A percentile compares a stretch with the other conserved stretches of the same genome.
phyloP scores from a whole-genome alignment of 805 yeast genomes.

The Brettanomyces naardenensis region DNA sequence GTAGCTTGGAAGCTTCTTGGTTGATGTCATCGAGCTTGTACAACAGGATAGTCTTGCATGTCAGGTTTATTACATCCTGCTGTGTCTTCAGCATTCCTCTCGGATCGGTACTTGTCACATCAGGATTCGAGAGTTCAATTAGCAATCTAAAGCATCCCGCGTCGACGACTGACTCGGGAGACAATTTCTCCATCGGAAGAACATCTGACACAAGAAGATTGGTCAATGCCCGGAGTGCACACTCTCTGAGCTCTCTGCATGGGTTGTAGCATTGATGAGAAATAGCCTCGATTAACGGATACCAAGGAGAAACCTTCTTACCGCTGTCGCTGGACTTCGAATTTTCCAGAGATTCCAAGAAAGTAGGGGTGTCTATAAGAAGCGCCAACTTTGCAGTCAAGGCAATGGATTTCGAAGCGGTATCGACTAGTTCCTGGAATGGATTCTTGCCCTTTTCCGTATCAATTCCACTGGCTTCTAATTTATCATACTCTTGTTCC shows the following conservation, averaged over 20 bases:
- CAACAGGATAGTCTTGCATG: conserved; percentile 46
- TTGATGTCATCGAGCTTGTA: conserved; percentile 21
- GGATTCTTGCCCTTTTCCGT: conserved; percentile 36
- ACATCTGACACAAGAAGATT: conserved; percentile 33
- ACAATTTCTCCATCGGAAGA: conserved; percentile 27
- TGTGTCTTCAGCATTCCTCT: conserved; percentile 60
- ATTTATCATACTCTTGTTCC: conserved; percentile 54
- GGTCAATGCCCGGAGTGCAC: conserved; percentile 58
- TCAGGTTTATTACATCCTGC: conserved; percentile 54
- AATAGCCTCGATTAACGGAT: conserved; percentile 70
- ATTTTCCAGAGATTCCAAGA: conserved; percentile 23
- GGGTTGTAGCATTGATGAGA: conserved; percentile 90
- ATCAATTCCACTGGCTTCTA: conserved; percentile 35
- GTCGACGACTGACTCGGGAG: conserved; percentile 55
- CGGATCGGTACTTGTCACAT: conserved; percentile 51
- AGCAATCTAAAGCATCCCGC: conserved; percentile 70
- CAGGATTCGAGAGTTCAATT: conserved; percentile 58
- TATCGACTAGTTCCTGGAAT: conserved; percentile 44
- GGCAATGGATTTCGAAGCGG: conserved; percentile 54
- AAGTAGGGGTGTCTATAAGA: conserved; percentile 25
- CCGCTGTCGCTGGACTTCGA: conserved; percentile 12
- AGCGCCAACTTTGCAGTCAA: conserved; percentile 47
- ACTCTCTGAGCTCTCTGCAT: conserved; percentile 63
- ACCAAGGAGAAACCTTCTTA: conserved; percentile 27
- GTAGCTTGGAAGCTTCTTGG: conserved; percentile 18